Percentiles rank a stretch among this genome's conserved stretches.
phyloP scores from a whole-genome alignment of 2,329 filamentous ascomycete species.

The Teratosphaeria epicoccoides region DNA sequence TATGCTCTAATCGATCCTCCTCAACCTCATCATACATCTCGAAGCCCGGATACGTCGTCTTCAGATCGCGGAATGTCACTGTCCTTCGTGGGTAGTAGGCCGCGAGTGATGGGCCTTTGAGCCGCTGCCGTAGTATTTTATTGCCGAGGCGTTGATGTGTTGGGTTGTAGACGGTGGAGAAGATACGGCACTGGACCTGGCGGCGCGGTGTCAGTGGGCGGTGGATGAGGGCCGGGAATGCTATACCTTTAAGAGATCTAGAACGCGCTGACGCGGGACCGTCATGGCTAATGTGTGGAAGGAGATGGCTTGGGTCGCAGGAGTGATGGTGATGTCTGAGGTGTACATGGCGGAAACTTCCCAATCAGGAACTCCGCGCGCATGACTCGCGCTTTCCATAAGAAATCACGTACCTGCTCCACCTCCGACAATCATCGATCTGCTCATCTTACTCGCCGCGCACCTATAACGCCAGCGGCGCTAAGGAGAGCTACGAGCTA shows the following conservation, averaged over 20 bases:
- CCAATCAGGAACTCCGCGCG: not conserved
- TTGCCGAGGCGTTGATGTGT: slow-evolving; percentile 72
- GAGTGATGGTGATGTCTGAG: not conserved
- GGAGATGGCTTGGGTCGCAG: not conserved
- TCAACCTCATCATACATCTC: slow-evolving; percentile 65
- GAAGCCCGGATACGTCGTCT: slow-evolving; percentile 57
- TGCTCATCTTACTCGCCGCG: not conserved
- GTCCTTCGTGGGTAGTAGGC: slow-evolving; percentile 79
- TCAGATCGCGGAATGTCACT: slow-evolving; percentile 62
- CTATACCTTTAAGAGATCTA: slow-evolving; percentile 68
- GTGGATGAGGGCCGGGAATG: not conserved
- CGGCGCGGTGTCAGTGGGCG: not conserved
- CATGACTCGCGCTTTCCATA: not conserved
- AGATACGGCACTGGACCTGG: slow-evolving; percentile 83
- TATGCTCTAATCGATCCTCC: slow-evolving; percentile 66
- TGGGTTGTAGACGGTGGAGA: slow-evolving; percentile 85
- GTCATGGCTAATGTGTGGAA: slow-evolving; percentile 32
- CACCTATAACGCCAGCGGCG: slow-evolving; percentile 10
- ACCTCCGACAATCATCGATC: not conserved
- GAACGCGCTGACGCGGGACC: slow-evolving; percentile 41
- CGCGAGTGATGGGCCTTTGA: slow-evolving; percentile 71
- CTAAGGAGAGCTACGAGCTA: slow-evolving; percentile 21
- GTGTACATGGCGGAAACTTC: not conserved
- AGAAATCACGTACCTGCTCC: not conserved
- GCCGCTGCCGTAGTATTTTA: slow-evolving; percentile 79